Evolutionary conservation across 345 rosid species (phyloP), one percentile per base, ranked within the genome.

Genomic region (Brassica juncea): DNA sequence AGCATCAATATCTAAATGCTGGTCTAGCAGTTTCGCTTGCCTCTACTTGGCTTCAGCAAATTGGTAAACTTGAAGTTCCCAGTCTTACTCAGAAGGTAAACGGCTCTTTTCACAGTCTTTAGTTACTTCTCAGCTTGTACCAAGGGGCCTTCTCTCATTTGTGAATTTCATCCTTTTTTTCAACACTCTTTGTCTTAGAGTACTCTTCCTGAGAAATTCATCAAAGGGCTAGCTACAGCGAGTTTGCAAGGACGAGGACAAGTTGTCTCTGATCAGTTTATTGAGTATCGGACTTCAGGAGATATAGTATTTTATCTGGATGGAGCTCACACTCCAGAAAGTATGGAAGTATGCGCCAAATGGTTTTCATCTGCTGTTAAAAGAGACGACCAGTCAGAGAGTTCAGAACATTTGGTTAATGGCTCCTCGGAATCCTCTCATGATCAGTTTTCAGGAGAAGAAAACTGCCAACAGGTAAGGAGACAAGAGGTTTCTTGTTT

Each of bases 261-360:
- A 75, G 84, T 88, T 54, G 94, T 91, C 65, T 86, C 88, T 25
- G 97, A 93, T 85, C 84, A 72, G 59, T 83, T 67, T 80, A 64
- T 83, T 23, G 82, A 86, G 60, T 42, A 65, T 75, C 87, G 82
- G 80, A 86, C 68, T 10, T 34, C 84, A 44, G 92, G 90, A 77
- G 89, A 90, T 84, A 79, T 94, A 64, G 76, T 88, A 30, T 94
- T 91, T 84, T 94, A 91, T 83, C 81, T 94, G 81, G 99, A 94
- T 83, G 99, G 99, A 84, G 99, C 99, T 73, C 97, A 94, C 79
- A 91, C 94, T 86, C 97, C 99, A 8, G 97, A 92, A 75, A 94
- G 99, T 86, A 91, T 94, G 92, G 97, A 94, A 79, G 92, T 74
- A 28, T 94, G 99, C 78, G 97, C 91, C 30, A 88, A 74, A 78